Percentiles rank a stretch among this genome's conserved stretches.
phyloP scores from a whole-genome alignment of 306 rosid genomes.

The Oemleria cerasiformis region DNA sequence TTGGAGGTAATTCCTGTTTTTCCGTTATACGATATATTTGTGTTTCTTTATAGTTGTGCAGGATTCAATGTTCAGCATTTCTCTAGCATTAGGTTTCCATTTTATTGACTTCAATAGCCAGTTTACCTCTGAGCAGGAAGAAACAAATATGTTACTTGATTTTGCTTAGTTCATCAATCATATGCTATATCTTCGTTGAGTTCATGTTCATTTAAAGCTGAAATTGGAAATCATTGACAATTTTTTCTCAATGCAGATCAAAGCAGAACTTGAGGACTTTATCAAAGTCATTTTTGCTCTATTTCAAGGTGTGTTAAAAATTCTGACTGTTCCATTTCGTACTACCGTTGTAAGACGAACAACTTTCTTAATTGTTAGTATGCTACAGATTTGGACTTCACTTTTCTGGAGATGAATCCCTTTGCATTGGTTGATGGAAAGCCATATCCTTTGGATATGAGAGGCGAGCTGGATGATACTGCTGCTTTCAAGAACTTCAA shows the following conservation, averaged over 20 bases:
- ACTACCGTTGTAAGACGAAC: not conserved
- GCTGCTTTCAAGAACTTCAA: slow-evolving; percentile 97
- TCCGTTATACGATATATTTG: not conserved
- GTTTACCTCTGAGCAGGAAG: not conserved
- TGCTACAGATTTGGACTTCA: slow-evolving; percentile 85
- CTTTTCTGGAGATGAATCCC: slow-evolving; percentile 98
- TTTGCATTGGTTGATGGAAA: slow-evolving; percentile 81
- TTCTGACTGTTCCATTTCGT: slow-evolving; percentile 4
- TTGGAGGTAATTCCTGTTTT: slow-evolving; percentile 59
- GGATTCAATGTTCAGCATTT: slow-evolving; percentile 10
- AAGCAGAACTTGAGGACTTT: slow-evolving; percentile 76
- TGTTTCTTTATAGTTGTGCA: slow-evolving; percentile 1
- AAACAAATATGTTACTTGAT: not conserved
- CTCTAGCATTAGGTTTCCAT: not conserved
- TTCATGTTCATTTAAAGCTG: slow-evolving; percentile 10
- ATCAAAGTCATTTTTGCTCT: slow-evolving; percentile 62
- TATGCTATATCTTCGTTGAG: not conserved
- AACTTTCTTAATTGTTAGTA: not conserved
- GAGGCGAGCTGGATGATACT: slow-evolving; percentile 97
- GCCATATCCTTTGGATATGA: slow-evolving; percentile 99
- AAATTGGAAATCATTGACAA: slow-evolving; percentile 15
- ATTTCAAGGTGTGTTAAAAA: slow-evolving; percentile 68
- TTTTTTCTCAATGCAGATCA: slow-evolving; percentile 46
- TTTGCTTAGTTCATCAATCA: not conserved
- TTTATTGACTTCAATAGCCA: slow-evolving; percentile 7